Percentiles rank a stretch among this genome's conserved stretches.
Conservation (phyloP, 2,329 filamentous ascomycete species). For the Hortaea werneckii region DNA sequence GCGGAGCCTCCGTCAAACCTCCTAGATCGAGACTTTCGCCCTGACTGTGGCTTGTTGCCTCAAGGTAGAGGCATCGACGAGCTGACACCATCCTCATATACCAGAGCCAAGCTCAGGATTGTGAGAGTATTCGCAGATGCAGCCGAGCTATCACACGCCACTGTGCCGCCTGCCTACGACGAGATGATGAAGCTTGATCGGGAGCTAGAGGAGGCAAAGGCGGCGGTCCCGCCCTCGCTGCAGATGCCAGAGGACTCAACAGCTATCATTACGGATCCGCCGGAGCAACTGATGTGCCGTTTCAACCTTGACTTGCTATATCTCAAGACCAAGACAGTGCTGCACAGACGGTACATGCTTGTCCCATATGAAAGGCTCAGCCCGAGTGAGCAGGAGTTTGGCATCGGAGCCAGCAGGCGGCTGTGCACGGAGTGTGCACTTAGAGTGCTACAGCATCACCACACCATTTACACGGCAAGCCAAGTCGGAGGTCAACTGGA, state of each 20-base stretch:
- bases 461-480: conserved; percentile 40
- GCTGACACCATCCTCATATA: conserved; percentile 27
- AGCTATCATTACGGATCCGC: conserved; percentile 39
- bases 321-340: conserved; percentile 41
- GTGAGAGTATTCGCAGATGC: conserved; percentile 29
- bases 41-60: conserved; percentile 26
- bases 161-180: conserved; percentile 26
- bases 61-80: conserved; percentile 23
- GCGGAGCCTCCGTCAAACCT: conserved; percentile 36
- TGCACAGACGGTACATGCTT: conserved; percentile 46
- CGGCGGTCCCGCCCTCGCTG: conserved; percentile 26
- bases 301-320: conserved; percentile 44
- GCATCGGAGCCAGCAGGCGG: conserved; percentile 24
- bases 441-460: conserved; percentile 39
- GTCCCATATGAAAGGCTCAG: conserved; percentile 18
- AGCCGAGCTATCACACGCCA: conserved; percentile 29
- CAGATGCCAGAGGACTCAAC: conserved; percentile 27
- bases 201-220: conserved; percentile 26
- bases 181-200: conserved; percentile 30
- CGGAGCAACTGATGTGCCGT: conserved; percentile 42
- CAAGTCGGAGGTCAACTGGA: conserved; percentile 34
- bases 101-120: conserved; percentile 25
- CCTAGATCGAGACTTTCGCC: conserved; percentile 34
- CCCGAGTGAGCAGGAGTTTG: conserved; percentile 23
- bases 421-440: conserved; percentile 40